Base-by-base conservation (phyloP, 192 early-diverging fungal genomes). In the Diversispora epigaea region DNA sequence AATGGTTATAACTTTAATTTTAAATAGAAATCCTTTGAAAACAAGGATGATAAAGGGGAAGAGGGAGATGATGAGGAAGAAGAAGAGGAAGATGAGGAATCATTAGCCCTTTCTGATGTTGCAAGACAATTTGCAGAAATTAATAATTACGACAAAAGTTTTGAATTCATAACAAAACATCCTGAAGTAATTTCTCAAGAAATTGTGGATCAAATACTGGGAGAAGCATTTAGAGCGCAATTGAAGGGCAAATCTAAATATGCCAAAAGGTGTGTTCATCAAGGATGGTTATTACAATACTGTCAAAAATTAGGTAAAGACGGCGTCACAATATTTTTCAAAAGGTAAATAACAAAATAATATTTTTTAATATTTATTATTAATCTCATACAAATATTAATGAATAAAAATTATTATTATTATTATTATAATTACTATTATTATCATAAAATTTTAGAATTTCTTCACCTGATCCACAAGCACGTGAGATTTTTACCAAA, bases 231-330 rank as follows among this genome's bases (percentile, higher is more conserved):
- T 69, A 85, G 87, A 21, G 80, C 87, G 14, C 88, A 94, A 74
- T 88, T 96, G 52, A 83, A 85, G 3, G 91, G 91, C 6, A 84
- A 93, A n/a, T 82, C 84, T 40, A 79, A 83, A 32, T 84, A 86
- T 44, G 89, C 94, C 39, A 84, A 89, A 67, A 89, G 88, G 55
- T 92, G 89, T 71, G 93, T 98, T 22, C 86, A 86, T 55, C 93
- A 97, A 77, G 87, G 89, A 19, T 80, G 95, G 75, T 83, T 96
- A 9, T 83, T 98, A 58, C 92, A 95, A 73, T 98, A 97, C 77
- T 92, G 92, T 73, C 83, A 87, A 19, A 83, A 91, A 47, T 85
- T 98, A 46, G 95, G 95, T 49, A 80, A 85, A 55, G 90, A 93
- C 74, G 97, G 97, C 41, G 88, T 95, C 17, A 84, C 82, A 19